Evolutionary conservation across 1,139 yeast species (phyloP), one percentile per base, ranked within the genome.

Genomic region (Scheffersomyces stambukii): DNA sequence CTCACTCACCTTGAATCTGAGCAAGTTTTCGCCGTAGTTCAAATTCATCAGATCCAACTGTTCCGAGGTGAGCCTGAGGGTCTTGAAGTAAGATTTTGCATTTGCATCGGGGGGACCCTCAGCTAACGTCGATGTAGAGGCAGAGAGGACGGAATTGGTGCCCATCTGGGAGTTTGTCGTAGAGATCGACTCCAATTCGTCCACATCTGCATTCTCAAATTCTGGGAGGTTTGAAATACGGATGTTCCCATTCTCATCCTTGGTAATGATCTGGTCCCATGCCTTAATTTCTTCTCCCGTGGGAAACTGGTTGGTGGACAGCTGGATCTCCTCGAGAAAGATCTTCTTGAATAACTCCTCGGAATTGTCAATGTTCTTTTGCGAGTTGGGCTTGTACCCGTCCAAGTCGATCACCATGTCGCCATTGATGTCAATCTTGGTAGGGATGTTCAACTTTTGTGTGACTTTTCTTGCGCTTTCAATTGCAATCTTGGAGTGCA

Each of bases 391-490:
- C 57, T 89, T 91, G 59, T 93, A 93, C 15, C 99, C 99, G 45
- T 88, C 95, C 81, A 91, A 85, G 58, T 93, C 99, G 28, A 93
- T 63, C 26, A 89, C 75, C 48, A 93, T 70, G 50, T 89, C 96
- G 8, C 98, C 98, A 46, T 86, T 85, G 41, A 82, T 80, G 40
- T 86, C 95, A 23, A 89, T 74, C 43, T 81, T 86, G 13, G 94
- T 81, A 1, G 97, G 96, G 22, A 91, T 89, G 45, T 88, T 85
- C 42, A 88, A 68, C 48, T 73, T 77, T 41, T 74, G 69, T 12
- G 95, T 80, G 23, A 91, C 65, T 31, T 75, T 75, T 42, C 75
- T 75, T 5, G 86, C 85, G 38, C 78, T 70, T 42, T 79, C 84
- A 31, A 77, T 59, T 1, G 84, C 76, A 18, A 61, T 52, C 35